Evolutionary conservation across 495 filamentous ascomycete species (phyloP), one percentile per base, ranked within the genome.

Genomic region (Penicillium canariense): DNA sequence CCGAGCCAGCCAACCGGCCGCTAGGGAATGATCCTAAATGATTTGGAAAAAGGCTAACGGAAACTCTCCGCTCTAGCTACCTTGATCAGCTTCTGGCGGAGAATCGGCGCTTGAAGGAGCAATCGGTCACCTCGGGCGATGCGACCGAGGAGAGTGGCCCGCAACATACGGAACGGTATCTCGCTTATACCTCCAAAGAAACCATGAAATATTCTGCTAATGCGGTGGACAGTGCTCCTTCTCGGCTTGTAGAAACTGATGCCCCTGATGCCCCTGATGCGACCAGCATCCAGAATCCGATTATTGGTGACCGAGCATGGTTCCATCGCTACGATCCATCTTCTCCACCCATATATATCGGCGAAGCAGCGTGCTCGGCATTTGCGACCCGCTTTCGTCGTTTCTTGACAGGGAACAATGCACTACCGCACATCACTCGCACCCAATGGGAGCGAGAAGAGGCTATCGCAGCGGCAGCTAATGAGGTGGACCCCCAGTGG

Each of bases 341-440:
- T 0, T 68, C 68, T 39, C 73, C 72, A n/a, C 75, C 75, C 14
- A 72, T 78, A 30, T 75, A 74, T 40, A 67, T 77, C 39, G 70
- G 74, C 28, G 74, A 78, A 61, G 75, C 72, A 22, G 74, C 74
- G 23, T 75, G 74, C 36, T 75, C 75, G 10, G 75, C 74, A 15
- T 77, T 78, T 59, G 74, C 75, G 5, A 78, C 75, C 2, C 70
- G 73, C 12, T 72, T 77, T 54, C 72, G 74, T 7, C 68, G 71
- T 30, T 75, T 73, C 34, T 50, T 78, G 20, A 73, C 73, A 12
- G 71, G 70, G 0, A 69, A 66, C 43, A 72, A 67, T 58, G 62
- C 69, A 12, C 62, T 66, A 20, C 58, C 68, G 5, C 75, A 77
- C 53, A 73, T 78, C 36, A 44, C 71, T 2, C 68, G 74, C 25